Percentiles rank a stretch among this genome's conserved stretches.
phyloP scores from a whole-genome alignment of 2,329 filamentous ascomycete genomes.

The Leptoxyphium fumago region DNA sequence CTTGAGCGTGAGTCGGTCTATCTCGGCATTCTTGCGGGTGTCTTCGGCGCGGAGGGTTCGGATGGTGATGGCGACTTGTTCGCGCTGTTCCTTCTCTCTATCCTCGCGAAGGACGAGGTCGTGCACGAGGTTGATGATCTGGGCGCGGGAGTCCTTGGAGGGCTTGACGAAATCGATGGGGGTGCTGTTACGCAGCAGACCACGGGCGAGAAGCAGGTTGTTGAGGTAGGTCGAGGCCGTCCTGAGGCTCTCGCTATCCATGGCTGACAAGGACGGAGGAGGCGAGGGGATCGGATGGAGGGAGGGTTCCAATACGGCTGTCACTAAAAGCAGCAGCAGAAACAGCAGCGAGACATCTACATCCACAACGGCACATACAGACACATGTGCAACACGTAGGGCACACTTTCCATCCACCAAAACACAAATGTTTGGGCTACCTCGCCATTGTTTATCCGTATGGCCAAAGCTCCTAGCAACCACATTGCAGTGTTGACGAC shows the following conservation, averaged over 20 bases:
- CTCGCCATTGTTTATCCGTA: too few species aligned
- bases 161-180: conserved; percentile 66
- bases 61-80: conserved; percentile 65
- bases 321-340: too few species aligned
- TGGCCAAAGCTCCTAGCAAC: too few species aligned
- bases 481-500: too few species aligned
- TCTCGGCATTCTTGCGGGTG: conserved; percentile 52
- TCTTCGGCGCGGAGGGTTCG: conserved; percentile 62
- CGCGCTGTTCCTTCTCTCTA: conserved; percentile 81
- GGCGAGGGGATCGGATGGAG: background rate
- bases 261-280: conserved; percentile 7
- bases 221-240: conserved; percentile 51
- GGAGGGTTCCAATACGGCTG: background rate
- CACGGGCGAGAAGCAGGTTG: conserved; percentile 49
- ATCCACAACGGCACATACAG: too few species aligned
- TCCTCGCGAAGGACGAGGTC: conserved; percentile 84
- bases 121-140: conserved; percentile 85
- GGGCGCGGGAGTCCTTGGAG: conserved; percentile 58
- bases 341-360: too few species aligned
- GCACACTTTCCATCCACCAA: too few species aligned
- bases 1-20: conserved; percentile 30
- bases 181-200: conserved; percentile 48
- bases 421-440: too few species aligned
- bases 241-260: conserved; percentile 39
- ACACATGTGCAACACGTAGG: too few species aligned